These are phyloP conservation scores for Mycena amicta DNA, from an alignment of 768 basidiomycete genomes.

Conservation along the genomic window DNA sequence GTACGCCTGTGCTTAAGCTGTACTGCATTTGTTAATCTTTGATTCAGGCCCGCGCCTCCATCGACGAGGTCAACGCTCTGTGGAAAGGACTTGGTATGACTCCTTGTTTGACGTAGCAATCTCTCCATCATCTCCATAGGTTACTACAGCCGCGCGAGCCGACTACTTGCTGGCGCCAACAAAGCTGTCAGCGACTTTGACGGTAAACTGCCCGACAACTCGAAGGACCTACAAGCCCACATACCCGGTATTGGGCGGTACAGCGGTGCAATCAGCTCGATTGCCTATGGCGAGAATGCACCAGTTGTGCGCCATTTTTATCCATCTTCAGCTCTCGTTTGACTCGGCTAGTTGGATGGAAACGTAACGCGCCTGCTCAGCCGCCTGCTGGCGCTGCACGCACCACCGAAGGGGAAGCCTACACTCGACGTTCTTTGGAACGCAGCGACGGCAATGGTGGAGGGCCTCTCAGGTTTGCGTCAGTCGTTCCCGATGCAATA, in stretches of 20 bases:
- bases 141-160: slow-evolving; percentile 85
- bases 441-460: slow-evolving; percentile 71
- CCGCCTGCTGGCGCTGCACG: slow-evolving; percentile 80
- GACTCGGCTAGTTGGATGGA: slow-evolving; percentile 70
- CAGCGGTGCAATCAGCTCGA: slow-evolving; percentile 83
- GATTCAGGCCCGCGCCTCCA: slow-evolving; percentile 61
- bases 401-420: slow-evolving; percentile 76
- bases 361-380: slow-evolving; percentile 88
- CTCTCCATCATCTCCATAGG: slow-evolving; percentile 38
- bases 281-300: slow-evolving; percentile 81
- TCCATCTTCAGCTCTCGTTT: slow-evolving; percentile 3
- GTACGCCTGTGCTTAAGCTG: slow-evolving; percentile 41
- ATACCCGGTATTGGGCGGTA: slow-evolving; percentile 90
- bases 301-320: slow-evolving; percentile 66
- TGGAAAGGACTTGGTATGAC: slow-evolving; percentile 76
- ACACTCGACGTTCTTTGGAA: slow-evolving; percentile 85
- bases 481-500: not conserved
- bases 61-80: slow-evolving; percentile 83
- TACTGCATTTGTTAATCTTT: slow-evolving; percentile 14
- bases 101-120: not conserved
- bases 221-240: slow-evolving; percentile 76
- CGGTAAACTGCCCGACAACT: slow-evolving; percentile 79
- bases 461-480: slow-evolving; percentile 27
- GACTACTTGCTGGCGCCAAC: slow-evolving; percentile 82
- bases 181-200: slow-evolving; percentile 66